Percentiles rank a stretch among this genome's conserved stretches.
phyloP scores from a whole-genome alignment of 805 yeast genomes.

The Debaryomyces maramus region DNA sequence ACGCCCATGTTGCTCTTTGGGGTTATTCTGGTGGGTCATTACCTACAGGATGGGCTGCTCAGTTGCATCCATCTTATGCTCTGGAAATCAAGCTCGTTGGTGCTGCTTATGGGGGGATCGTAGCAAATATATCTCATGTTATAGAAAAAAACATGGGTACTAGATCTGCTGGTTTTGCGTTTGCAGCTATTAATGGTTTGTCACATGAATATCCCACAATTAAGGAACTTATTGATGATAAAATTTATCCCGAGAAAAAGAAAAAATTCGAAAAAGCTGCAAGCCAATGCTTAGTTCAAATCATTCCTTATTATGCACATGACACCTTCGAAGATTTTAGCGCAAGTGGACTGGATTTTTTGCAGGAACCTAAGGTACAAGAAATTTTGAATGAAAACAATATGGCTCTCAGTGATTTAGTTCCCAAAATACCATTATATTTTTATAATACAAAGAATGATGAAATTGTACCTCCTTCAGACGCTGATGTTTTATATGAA shows the following conservation, averaged over 20 bases:
- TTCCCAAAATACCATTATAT: constrained; percentile 26
- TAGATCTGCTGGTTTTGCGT: constrained; percentile 29
- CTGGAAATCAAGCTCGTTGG: constrained; percentile 31
- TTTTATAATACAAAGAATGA: constrained; percentile 24
- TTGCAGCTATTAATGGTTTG: constrained; percentile 31
- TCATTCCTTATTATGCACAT: neutral
- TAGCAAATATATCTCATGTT: constrained; percentile 30
- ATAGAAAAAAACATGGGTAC: constrained; percentile 24
- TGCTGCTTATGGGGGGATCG: constrained; percentile 38
- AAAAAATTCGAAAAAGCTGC: neutral
- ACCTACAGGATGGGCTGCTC: constrained; percentile 40
- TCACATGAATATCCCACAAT: constrained; percentile 31
- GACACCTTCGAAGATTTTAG: constrained; percentile 2
- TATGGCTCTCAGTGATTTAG: constrained; percentile 9
- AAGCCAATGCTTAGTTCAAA: constrained; percentile 1
- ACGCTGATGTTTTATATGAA: constrained; percentile 14
- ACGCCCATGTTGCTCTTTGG: constrained; percentile 26
- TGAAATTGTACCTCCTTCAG: constrained; percentile 21
- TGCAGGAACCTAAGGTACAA: constrained; percentile 7
- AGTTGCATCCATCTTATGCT: constrained; percentile 36
- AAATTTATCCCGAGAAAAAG: constrained; percentile 3
- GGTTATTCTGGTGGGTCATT: constrained; percentile 44
- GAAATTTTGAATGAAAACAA: constrained; percentile 12
- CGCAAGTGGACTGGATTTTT: constrained; percentile 11
- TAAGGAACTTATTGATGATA: neutral